Base-by-base conservation (phyloP, 148 eudicot genomes). In the Arbutus unedo region DNA sequence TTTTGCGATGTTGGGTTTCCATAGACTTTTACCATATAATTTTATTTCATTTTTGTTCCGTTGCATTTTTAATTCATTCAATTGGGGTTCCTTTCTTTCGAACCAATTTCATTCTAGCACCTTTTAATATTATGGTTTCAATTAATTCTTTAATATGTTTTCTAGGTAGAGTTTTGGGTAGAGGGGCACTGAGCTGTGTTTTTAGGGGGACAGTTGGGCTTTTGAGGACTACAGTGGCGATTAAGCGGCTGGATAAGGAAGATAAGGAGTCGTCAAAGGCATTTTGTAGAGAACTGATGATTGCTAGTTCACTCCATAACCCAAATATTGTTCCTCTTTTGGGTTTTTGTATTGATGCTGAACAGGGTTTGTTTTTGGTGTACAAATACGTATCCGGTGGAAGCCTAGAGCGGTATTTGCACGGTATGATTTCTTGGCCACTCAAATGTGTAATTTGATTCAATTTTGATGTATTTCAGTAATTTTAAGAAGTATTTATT, bases 121-220 rank as follows among this genome's bases (percentile, higher is more conserved):
- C 5, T 54, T 43, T 4, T 8, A 2, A 14, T 31, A 44, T 5
- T 19, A 16, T 47, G 57, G 9, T 23, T 75, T 51, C 7, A n/a
- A 19, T 49, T 43, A 2, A 44, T 16, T 16, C 21, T 81, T 83
- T 21, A 16, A 72, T 70, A 74, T 76, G 51, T 25, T 89, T 90
- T 18, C 13, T 88, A 97, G 99, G 93, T 54, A 91, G 97, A 87
- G 98, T 94, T 31, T 83, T 97, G 95, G 99, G 99, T 18, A 97
- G 98, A 94, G 99, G 99, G 77, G 99, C 97, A 81, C 83, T 93
- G 86, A 94, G 99, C 88, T 97, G 82, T 90, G 99, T 97, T 41
- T 97, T 92, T 85, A 77, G 96, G 84, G 98, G 98, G 49, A 89
- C 88, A 85, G 87, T 96, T 81, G 98, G 99, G 57, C 82, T 89